phyloP scores from a whole-genome alignment of 2,329 filamentous ascomycete species.

The Fusarium sambucinum region DNA sequence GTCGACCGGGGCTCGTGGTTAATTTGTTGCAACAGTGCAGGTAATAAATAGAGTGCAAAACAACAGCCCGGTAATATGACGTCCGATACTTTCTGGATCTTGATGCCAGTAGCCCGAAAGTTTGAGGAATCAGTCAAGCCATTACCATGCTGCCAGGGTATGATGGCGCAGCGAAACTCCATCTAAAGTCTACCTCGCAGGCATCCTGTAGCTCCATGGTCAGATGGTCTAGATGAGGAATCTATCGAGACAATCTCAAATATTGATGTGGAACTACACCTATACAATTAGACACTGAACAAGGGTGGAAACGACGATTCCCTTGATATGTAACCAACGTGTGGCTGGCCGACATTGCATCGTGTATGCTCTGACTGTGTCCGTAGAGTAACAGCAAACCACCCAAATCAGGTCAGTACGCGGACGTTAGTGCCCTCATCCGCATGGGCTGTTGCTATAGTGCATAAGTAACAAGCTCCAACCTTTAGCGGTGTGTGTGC shows the following conservation, averaged over 20 bases:
- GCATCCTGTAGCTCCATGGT: constrained; percentile 13
- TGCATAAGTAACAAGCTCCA: constrained; percentile 5
- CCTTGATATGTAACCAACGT: constrained; percentile 13
- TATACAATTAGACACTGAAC: background rate
- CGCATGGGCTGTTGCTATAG: constrained; percentile 4
- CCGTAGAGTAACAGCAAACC: background rate
- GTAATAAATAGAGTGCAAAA: background rate
- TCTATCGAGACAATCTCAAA: constrained; percentile 23
- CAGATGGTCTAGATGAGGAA: constrained; percentile 16
- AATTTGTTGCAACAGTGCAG: constrained; percentile 13
- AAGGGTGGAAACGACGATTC: constrained; percentile 32
- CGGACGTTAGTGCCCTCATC: constrained; percentile 24
- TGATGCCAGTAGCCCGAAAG: constrained; percentile 19
- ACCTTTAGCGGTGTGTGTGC: constrained; percentile 28
- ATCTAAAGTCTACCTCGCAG: constrained; percentile 21
- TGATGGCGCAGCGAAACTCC: constrained; percentile 40
- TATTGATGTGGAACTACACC: constrained; percentile 29
- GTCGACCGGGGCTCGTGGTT: constrained; percentile 16
- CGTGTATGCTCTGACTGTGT: constrained; percentile 11
- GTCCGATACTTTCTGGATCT: constrained; percentile 13
- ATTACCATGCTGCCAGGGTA: constrained; percentile 29
- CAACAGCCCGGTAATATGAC: constrained; percentile 20
- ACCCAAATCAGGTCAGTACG: constrained; percentile 13
- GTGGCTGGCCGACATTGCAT: constrained; percentile 27
- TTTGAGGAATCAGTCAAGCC: constrained; percentile 41